Evolutionary conservation across 2,329 filamentous ascomycete genomes (phyloP), one percentile per base, ranked within the genome.

Genomic region (Metarhizium robertsii): DNA sequence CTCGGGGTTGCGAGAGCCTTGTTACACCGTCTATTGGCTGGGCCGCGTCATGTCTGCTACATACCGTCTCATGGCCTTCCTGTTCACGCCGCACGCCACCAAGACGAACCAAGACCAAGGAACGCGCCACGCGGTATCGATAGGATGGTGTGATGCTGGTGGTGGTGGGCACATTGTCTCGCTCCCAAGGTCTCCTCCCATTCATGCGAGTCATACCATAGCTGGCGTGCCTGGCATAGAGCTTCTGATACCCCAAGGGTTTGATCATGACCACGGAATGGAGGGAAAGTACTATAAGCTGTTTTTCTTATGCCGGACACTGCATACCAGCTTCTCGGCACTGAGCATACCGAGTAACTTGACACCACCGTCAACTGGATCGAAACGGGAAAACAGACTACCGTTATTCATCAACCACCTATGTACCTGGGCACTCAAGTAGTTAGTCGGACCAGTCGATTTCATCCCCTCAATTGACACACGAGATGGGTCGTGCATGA

Each of bases 31-130:
- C 49, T 32, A 57, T 55, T 55, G 58, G 58, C 54, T 53, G 36
- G 60, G 54, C 56, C 59, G 56, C 59, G 59, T 55, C 52, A 58
- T 45, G 42, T 18, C 6, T 20, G 16, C 6, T 18, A 16, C 38
- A 40, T 40, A 16, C 34, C 56, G 52, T 48, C 7, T 7, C n/a
- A 48, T 48, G 2, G 46, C 10, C 25, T 18, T 18, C 14, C 3
- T 18, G 34, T 38, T 7, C 10, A 45, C 6, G 42, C 25, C 36
- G 42, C 10, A 14, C 46, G 10, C 45, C 18, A 29, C 46, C 30
- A 42, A 36, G 7, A 29, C 38, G 38, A 40, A 40, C 14, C 38
- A 40, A 40, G 38, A 40, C 38, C 38, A 14, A 16, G 38, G 10
- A 13, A 40, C 38, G 13, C 32, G 32, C 32, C 32, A 34, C 32